Percentiles rank a stretch among this genome's conserved stretches.
phyloP scores from a whole-genome alignment of 1,284 basidiomycete species.

The Austroboletus novae-zelandiae region DNA sequence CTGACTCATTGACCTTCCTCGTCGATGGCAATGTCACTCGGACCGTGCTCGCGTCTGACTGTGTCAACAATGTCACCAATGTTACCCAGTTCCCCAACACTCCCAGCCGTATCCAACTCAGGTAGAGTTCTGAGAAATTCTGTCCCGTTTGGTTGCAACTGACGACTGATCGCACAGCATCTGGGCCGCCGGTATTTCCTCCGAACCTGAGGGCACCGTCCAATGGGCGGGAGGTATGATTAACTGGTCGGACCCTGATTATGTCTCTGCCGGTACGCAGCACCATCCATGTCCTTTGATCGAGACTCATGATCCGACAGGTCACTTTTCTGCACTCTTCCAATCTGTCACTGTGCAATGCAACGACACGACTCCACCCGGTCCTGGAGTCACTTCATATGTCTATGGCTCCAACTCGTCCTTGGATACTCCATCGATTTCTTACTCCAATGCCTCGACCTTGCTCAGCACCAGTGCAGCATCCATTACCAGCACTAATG shows the following conservation, averaged over 20 bases:
- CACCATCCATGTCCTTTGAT: background rate
- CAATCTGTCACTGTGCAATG: constrained; percentile 61
- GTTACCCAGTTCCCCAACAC: constrained; percentile 67
- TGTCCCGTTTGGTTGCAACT: background rate
- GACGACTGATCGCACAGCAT: constrained; percentile 40
- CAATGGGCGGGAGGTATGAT: constrained; percentile 78
- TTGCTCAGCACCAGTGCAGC: constrained; percentile 39
- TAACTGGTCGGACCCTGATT: constrained; percentile 75
- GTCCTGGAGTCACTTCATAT: constrained; percentile 54
- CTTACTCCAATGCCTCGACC: constrained; percentile 54
- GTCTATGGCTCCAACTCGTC: constrained; percentile 57
- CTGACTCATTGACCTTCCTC: constrained; percentile 60
- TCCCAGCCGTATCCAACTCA: constrained; percentile 76
- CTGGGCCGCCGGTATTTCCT: constrained; percentile 74
- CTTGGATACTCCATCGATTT: constrained; percentile 47
- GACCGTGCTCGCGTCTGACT: constrained; percentile 60
- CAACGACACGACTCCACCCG: constrained; percentile 43
- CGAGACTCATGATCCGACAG: constrained; percentile 20
- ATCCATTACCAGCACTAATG: constrained; percentile 5
- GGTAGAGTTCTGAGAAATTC: constrained; percentile 37
- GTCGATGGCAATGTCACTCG: constrained; percentile 73
- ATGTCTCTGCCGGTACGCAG: constrained; percentile 51
- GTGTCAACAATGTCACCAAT: constrained; percentile 46
- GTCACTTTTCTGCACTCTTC: constrained; percentile 61
- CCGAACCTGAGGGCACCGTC: constrained; percentile 63